These are phyloP conservation scores for Cupressus sempervirens DNA, from an alignment of 75 land plant genomes.

Conservation along the genomic window DNA sequence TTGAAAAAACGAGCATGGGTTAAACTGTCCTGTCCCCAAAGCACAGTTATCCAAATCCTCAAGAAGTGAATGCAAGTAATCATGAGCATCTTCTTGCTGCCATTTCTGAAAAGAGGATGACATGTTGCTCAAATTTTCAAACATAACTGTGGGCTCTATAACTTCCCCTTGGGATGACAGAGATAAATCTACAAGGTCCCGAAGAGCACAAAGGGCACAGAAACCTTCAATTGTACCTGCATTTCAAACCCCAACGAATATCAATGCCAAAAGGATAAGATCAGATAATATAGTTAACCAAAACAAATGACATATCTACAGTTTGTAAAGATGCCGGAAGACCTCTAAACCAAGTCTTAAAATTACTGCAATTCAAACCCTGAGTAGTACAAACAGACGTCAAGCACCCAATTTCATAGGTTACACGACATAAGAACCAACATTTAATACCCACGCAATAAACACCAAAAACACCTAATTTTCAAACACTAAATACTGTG, in stretches of 20 bases:
- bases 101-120: conserved; percentile 56
- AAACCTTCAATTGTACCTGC: conserved; percentile 51
- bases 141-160: conserved; percentile 38
- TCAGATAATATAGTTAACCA: neutral
- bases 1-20: conserved; percentile 3
- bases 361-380: neutral
- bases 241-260: conserved; percentile 61
- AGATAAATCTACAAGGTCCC: conserved; percentile 44
- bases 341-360: neutral
- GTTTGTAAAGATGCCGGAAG: neutral
- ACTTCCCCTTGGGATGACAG: conserved; percentile 30
- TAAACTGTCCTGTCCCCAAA: conserved; percentile 7
- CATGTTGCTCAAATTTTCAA: conserved; percentile 37
- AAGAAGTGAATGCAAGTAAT: conserved; percentile 66
- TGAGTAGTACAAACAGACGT: neutral
- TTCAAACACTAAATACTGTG: neutral
- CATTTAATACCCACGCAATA: neutral
- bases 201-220: conserved; percentile 64
- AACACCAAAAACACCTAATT: neutral
- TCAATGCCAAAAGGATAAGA: neutral
- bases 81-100: conserved; percentile 91
- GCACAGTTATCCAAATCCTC: conserved; percentile 51
- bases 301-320: neutral
- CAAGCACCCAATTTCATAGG: neutral
- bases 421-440: neutral